A percentile compares a stretch with the other conserved stretches of the same genome.
phyloP scores from a whole-genome alignment of 148 eudicot genomes.

The Vaccinium darrowii region DNA sequence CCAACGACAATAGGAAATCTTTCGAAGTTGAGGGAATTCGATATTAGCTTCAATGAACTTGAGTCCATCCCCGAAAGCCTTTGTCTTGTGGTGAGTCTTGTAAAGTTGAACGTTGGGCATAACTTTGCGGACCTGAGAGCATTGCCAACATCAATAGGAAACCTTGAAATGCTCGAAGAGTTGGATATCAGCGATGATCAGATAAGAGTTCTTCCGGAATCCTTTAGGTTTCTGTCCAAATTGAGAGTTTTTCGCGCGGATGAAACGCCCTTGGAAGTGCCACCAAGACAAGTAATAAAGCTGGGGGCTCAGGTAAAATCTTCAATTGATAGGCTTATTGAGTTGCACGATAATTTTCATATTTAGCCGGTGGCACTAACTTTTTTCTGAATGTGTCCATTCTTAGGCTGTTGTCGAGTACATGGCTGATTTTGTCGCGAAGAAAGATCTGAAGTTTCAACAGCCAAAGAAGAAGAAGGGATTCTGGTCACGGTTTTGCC shows the following conservation, averaged over 20 bases:
- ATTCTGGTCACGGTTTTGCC: conserved; percentile 44
- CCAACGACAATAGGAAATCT: conserved; percentile 66
- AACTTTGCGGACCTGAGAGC: conserved; percentile 71
- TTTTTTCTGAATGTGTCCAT: background rate
- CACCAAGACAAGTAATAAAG: conserved; percentile 47
- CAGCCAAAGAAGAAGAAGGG: conserved; percentile 41
- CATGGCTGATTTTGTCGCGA: conserved; percentile 49
- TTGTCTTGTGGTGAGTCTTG: conserved; percentile 45
- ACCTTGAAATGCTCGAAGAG: conserved; percentile 61
- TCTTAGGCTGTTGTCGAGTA: conserved; percentile 60
- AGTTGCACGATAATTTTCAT: background rate
- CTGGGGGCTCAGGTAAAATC: conserved; percentile 63
- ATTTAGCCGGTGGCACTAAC: background rate
- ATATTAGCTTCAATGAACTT: conserved; percentile 69
- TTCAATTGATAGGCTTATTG: background rate
- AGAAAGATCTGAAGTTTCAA: conserved; percentile 26
- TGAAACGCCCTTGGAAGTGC: conserved; percentile 66
- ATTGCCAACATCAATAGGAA: conserved; percentile 65
- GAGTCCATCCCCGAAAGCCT: conserved; percentile 63
- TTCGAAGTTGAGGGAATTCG: conserved; percentile 44
- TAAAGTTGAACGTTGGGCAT: conserved; percentile 58
- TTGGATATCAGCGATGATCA: conserved; percentile 71
- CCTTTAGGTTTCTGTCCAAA: conserved; percentile 50
- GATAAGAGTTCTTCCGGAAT: conserved; percentile 59
- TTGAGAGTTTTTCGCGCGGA: conserved; percentile 56